Evolutionary conservation across 441 rosid species (phyloP), one percentile per base, ranked within the genome.

Genomic region (Brassica hybrid): DNA sequence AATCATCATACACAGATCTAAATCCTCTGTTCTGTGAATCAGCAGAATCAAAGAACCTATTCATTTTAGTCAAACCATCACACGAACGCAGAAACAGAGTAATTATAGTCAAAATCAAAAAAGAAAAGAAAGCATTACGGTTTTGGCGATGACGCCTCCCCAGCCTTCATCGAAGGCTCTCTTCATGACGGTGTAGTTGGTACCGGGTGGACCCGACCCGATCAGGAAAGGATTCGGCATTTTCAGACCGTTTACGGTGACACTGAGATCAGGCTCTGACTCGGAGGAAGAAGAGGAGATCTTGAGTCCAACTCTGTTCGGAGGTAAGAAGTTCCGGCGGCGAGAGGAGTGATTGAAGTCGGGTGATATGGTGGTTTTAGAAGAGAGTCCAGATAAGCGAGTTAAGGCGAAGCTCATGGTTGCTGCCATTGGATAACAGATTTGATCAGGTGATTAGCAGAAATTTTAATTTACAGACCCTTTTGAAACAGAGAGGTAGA

Each of bases 111-210:
- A 66, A 71, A 48, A 78, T 60, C 58, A 19, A 27, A 4, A 27
- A 27, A 27, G 10, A 4, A 27, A 27, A 27, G 10, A 76, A 94
- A 61, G 75, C 95, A 21, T 85, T 76, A 93, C 99, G 66, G 99
- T 95, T 82, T 95, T 95, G 72, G 98, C 98, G 73, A 91, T 91
- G 62, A 95, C 98, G 43, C 94, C 98, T 3, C 99, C 99, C 99
- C 99, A 95, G 30, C 99, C 99, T 87, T 93, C 98, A 58, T 95
- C 98, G 65, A 93, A 95, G 45, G 97, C 98, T 78, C 95, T 81
- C 79, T 91, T 95, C 97, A 91, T 93, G 64, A 93, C 97, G 7
- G 97, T 95, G 72, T 91, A 89, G 88, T 95, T 95, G 54, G 99
- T 95, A 6, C 98, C 99, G 1, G 98, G 99, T 16, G 98, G 99